Evolutionary conservation across 2,329 filamentous ascomycete genomes (phyloP), one percentile per base, ranked within the genome.

Genomic region (Malbranchea cinnamomea): DNA sequence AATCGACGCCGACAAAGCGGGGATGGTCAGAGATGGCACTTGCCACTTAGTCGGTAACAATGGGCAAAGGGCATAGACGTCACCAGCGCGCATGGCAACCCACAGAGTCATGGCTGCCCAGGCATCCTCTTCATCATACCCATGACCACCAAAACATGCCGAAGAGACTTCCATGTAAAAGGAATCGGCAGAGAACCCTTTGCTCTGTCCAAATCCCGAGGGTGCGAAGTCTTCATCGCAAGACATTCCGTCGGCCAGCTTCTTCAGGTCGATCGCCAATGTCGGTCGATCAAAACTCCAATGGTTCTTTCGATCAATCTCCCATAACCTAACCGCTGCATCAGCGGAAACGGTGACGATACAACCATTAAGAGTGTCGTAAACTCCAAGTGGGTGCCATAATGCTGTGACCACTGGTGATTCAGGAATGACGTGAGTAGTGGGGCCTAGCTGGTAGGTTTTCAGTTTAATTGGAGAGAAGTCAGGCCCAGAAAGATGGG

Each of bases 101-200:
- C 87, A 98, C 7, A 98, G 64, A 0, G 89, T 95, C 80, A 94
- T 94, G 6, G 85, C 74, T 5, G 84, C 80, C 89, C 89, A 98
- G 2, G 68, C 68, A 44, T 71, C 63, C 39, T 74, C 68, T 21
- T 65, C 67, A 31, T 67, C 62, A 32, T 53, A 59, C 6, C 67
- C 69, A 29, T 51, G 60, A 15, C 84, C 84, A 9, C 84, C 87
- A 57, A 98, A 98, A 49, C 75, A 81, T 29, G 85, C 84, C 2
- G 85, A 77, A 3, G 84, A 83, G 13, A 92, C 83, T 47, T 94
- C 81, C 77, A 98, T 92, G 49, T 95, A 85, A 35, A 91, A 76
- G 2, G 71, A 72, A 50, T 95, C 85, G 0, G 84, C 79, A 1
- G 84, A 93, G 45, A 92, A 95, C 6, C 74, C 77, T 42, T 78